Conservation (phyloP, 1,284 basidiomycete species). For the Amylostereum areolatum region DNA sequence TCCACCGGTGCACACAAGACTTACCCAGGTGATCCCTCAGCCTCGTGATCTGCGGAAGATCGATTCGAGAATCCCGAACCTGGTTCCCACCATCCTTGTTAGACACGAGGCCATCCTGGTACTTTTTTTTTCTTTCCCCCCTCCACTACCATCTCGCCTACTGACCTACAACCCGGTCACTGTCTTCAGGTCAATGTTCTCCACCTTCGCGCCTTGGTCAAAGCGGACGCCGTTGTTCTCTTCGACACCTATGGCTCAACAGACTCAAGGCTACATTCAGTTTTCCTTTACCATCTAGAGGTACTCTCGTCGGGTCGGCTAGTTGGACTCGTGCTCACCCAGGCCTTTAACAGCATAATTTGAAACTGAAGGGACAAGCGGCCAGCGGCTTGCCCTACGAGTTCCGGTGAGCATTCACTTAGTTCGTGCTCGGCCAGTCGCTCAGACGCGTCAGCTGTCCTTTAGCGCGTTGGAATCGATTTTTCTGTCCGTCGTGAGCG, state of each 20-base stretch:
- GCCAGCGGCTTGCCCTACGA: conserved; percentile 70
- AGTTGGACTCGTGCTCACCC: no score
- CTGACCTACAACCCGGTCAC: conserved; percentile 3
- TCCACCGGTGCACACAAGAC: background rate
- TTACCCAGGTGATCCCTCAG: conserved; percentile 33
- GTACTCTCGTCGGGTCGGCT: conserved; percentile 26
- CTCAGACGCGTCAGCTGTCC: conserved; percentile 14
- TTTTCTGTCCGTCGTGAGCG: conserved; percentile 81
- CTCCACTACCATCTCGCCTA: conserved; percentile 1
- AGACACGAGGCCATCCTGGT: conserved; percentile 86
- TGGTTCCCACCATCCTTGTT: conserved; percentile 91
- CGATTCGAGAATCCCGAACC: conserved; percentile 89
- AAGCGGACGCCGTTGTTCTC: conserved; percentile 86
- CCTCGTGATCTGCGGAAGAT: conserved; percentile 96
- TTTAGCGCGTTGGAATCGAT: conserved; percentile 85
- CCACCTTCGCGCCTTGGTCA: conserved; percentile 91
- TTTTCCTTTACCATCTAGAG: conserved; percentile 86
- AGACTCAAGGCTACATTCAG: conserved; percentile 79
- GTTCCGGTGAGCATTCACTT: conserved; percentile 59
- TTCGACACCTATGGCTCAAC: conserved; percentile 88
- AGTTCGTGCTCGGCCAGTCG: conserved; percentile 8
- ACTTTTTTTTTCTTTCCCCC: conserved; percentile 20
- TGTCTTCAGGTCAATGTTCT: conserved; percentile 77
- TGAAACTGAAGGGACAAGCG: conserved; percentile 52
- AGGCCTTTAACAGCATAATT: conserved; percentile 56